phyloP scores from a whole-genome alignment of 208 protist genomes.

The Crithidia mellificae region DNA sequence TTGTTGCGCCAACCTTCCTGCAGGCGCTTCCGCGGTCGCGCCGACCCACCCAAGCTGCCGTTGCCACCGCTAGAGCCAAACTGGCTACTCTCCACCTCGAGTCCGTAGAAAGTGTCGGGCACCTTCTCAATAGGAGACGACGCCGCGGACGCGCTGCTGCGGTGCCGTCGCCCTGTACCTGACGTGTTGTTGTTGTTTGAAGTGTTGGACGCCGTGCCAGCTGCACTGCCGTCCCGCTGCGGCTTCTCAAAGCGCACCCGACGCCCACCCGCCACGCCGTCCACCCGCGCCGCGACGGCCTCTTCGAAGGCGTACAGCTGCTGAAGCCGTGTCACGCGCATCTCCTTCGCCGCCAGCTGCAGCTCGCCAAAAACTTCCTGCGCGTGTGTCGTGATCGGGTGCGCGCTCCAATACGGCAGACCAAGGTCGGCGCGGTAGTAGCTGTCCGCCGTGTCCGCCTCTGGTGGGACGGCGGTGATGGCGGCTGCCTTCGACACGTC shows the following conservation, averaged over 20 bases:
- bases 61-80: too few species aligned
- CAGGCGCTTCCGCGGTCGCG: slow-evolving; percentile 4
- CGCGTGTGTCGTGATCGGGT: slow-evolving; percentile 39
- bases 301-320: slow-evolving; percentile 23
- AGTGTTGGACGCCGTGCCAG: too few species aligned
- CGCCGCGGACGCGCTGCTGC: not conserved
- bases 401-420: slow-evolving; percentile 37
- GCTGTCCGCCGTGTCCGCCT: slow-evolving; percentile 8
- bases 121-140: not conserved
- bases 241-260: slow-evolving; percentile 3
- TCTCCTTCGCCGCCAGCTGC: slow-evolving; percentile 32
- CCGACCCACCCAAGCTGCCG: not conserved
- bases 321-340: slow-evolving; percentile 31
- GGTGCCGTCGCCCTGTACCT: not conserved
- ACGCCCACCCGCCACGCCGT: not conserved
- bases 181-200: too few species aligned
- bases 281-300: not conserved
- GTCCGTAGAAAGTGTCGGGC: slow-evolving; percentile 7
- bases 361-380: slow-evolving; percentile 34
- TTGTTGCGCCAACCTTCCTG: slow-evolving; percentile 26
- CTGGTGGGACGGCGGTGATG: not conserved
- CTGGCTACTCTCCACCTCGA: not conserved
- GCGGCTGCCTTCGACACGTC: not conserved
- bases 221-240: not conserved
- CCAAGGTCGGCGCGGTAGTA: slow-evolving; percentile 38